phyloP scores from a whole-genome alignment of 441 rosid genomes.

The Capsella rubella region DNA sequence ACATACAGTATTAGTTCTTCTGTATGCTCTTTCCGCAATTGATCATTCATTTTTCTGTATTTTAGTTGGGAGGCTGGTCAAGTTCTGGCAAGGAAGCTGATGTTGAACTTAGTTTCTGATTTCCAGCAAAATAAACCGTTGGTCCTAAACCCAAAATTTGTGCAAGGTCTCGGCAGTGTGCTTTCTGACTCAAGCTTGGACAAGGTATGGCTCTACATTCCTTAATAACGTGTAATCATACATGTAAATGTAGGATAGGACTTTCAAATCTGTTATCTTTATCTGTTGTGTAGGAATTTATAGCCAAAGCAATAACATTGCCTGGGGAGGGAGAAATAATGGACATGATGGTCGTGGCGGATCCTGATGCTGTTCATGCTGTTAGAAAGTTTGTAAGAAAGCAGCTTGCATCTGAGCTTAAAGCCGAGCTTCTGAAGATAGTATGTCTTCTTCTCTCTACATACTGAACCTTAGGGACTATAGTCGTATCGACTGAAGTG shows the following conservation, averaged over 20 bases:
- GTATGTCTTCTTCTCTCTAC: slow-evolving; percentile 54
- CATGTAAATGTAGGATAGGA: neutral
- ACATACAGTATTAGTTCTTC: slow-evolving; percentile 2
- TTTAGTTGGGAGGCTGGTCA: slow-evolving; percentile 99
- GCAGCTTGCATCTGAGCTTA: slow-evolving; percentile 90
- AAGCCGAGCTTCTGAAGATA: slow-evolving; percentile 70
- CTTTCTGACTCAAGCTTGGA: slow-evolving; percentile 81
- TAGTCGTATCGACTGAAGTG: neutral
- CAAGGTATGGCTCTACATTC: slow-evolving; percentile 56
- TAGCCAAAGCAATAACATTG: slow-evolving; percentile 86
- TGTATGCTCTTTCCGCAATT: slow-evolving; percentile 1
- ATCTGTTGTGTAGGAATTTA: slow-evolving; percentile 70
- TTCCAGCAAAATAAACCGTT: slow-evolving; percentile 77
- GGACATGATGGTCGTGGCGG: slow-evolving; percentile 96
- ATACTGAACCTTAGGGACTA: neutral
- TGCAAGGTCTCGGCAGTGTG: slow-evolving; percentile 78
- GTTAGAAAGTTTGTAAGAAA: slow-evolving; percentile 84
- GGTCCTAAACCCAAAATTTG: slow-evolving; percentile 76
- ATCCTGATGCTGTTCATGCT: slow-evolving; percentile 96
- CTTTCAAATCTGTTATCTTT: slow-evolving; percentile 17
- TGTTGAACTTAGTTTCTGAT: slow-evolving; percentile 91
- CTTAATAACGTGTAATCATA: neutral
- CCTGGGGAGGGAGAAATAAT: slow-evolving; percentile 98
- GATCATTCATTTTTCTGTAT: slow-evolving; percentile 20
- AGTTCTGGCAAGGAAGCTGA: slow-evolving; percentile 85